phyloP scores from a whole-genome alignment of 768 basidiomycete species.

The Leucocoprinus birnbaumii region DNA sequence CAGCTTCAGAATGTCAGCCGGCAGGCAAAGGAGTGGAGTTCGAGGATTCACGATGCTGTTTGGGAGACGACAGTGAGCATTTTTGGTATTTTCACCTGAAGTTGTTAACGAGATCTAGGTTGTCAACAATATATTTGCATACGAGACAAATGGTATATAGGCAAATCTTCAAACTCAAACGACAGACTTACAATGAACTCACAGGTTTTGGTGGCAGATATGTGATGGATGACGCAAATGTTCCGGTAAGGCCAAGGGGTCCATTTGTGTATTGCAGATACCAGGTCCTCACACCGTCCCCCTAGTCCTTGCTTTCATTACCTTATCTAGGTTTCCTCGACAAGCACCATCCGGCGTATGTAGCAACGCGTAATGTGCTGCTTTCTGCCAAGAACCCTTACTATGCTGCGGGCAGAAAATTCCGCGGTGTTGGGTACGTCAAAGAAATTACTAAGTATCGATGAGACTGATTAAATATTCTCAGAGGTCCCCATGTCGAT shows the following conservation, averaged over 20 bases:
- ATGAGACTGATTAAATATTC: neutral
- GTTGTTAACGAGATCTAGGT: conserved; percentile 33
- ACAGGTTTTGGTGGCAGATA: conserved; percentile 66
- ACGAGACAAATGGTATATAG: conserved; percentile 65
- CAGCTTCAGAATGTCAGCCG: conserved; percentile 48
- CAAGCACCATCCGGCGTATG: conserved; percentile 53
- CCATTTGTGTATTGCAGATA: neutral
- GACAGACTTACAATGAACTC: neutral
- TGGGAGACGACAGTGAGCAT: conserved; percentile 55
- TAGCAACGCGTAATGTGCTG: conserved; percentile 60
- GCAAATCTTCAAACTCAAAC: neutral
- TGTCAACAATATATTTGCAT: conserved; percentile 66
- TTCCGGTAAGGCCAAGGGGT: conserved; percentile 51
- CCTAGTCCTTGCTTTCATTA: conserved; percentile 64
- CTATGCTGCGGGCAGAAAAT: conserved; percentile 57
- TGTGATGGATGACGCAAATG: conserved; percentile 86
- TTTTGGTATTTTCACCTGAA: neutral
- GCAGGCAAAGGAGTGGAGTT: conserved; percentile 56
- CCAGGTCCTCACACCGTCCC: neutral
- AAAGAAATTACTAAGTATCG: neutral
- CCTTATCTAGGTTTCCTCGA: conserved; percentile 79
- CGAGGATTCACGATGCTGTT: conserved; percentile 55
- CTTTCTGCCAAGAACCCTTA: conserved; percentile 71
- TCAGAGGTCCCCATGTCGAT: conserved; percentile 74
- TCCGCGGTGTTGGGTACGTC: conserved; percentile 67